phyloP scores from a whole-genome alignment of 2,329 filamentous ascomycete species.

The Neocucurbitaria cava region DNA sequence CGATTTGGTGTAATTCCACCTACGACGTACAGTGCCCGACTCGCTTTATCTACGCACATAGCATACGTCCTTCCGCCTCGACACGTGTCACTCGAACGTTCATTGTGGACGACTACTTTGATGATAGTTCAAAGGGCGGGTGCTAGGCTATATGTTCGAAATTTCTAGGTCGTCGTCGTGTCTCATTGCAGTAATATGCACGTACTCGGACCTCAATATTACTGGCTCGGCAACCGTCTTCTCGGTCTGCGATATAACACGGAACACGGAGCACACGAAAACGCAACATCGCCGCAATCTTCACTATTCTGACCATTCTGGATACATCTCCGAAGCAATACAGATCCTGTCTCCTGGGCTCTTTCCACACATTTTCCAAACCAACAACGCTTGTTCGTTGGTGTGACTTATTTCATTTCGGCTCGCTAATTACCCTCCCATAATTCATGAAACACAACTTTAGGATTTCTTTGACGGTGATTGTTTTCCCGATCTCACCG shows the following conservation, averaged over 20 bases:
- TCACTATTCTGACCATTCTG: background rate
- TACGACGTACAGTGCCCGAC: background rate
- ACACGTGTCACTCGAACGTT: background rate
- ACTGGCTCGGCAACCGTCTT: constrained; percentile 13
- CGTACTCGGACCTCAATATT: constrained; percentile 10
- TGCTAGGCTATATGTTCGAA: background rate
- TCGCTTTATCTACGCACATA: background rate
- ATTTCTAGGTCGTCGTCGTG: constrained; percentile 14
- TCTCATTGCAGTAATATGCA: constrained; percentile 22
- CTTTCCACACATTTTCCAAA: background rate
- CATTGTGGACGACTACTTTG: background rate
- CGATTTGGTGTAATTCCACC: constrained; percentile 13
- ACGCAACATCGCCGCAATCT: constrained; percentile 4
- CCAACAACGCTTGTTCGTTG: background rate
- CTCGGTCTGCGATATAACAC: background rate
- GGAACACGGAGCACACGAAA: constrained; percentile 13
- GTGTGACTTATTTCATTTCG: background rate
- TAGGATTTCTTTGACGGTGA: too few relatives aligned
- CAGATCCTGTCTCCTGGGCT: background rate
- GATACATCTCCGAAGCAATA: background rate
- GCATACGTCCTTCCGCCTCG: background rate
- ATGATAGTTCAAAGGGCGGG: background rate
- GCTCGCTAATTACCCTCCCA: background rate
- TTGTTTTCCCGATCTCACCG: too few relatives aligned
- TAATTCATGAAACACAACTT: background rate